Conservation (phyloP, 768 basidiomycete genomes). For the Rossbeevera mucosa region DNA sequence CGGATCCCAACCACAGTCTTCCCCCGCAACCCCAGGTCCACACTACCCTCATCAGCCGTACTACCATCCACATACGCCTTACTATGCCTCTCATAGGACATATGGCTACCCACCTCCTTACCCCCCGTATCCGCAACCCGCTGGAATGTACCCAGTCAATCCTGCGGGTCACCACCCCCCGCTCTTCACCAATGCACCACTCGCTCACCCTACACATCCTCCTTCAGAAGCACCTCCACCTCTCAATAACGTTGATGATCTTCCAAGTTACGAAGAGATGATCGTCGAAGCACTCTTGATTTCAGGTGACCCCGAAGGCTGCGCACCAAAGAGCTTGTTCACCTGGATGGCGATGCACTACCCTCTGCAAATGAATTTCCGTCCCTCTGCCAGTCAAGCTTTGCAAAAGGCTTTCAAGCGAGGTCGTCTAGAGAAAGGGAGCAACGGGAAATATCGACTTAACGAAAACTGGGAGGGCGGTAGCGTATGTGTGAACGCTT, state of each 20-base stretch:
- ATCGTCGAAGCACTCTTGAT: conserved; percentile 74
- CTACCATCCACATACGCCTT: conserved; percentile 59
- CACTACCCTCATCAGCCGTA: conserved; percentile 55
- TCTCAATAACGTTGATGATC: conserved; percentile 39
- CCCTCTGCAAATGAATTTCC: conserved; percentile 83
- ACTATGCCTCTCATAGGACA: conserved; percentile 45
- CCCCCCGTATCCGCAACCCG: conserved; percentile 29
- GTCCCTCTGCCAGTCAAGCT: conserved; percentile 86
- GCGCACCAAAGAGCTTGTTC: conserved; percentile 79
- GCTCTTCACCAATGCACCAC: conserved; percentile 34
- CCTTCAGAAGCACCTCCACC: conserved; percentile 27
- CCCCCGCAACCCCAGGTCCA: conserved; percentile 24
- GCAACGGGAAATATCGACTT: conserved; percentile 68
- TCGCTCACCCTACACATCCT: conserved; percentile 31
- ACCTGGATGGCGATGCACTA: conserved; percentile 80
- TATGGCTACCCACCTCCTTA: conserved; percentile 39
- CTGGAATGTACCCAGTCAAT: conserved; percentile 30
- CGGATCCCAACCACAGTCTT: conserved; percentile 16
- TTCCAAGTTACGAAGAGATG: conserved; percentile 91
- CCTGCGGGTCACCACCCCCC: conserved; percentile 27
- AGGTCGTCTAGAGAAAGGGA: conserved; percentile 73
- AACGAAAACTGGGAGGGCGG: conserved; percentile 80
- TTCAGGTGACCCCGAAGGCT: conserved; percentile 65
- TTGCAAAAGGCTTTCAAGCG: conserved; percentile 82
- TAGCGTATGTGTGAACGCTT: conserved; percentile 46